These are phyloP conservation scores for Ettlia oleoabundans DNA, from an alignment of 139 green algal species.

Conservation along the genomic window DNA sequence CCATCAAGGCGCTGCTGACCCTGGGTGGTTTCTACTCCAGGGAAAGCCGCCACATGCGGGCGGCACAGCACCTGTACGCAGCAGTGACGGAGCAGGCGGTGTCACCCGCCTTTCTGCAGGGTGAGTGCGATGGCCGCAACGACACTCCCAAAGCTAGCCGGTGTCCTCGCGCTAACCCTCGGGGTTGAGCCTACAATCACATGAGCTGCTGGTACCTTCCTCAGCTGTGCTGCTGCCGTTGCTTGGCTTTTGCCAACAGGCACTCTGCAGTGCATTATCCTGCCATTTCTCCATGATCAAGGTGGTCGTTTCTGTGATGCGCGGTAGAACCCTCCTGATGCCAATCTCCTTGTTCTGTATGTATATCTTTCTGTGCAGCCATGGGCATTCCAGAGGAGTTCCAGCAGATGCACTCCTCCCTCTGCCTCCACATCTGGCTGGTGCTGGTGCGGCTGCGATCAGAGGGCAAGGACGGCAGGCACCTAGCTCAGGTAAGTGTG, in stretches of 20 bases:
- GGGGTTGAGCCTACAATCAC: too few species aligned
- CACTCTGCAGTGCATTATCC: too few species aligned
- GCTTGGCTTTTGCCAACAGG: too few species aligned
- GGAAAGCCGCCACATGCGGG: conserved; percentile 48
- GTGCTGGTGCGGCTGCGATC: conserved; percentile 59
- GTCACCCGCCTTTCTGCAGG: not conserved
- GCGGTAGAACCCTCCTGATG: too few species aligned
- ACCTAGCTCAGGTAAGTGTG: conserved; percentile 56
- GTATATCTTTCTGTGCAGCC: conserved; percentile 43
- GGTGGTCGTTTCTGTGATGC: too few species aligned
- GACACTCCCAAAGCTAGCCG: too few species aligned
- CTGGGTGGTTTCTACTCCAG: conserved; percentile 57
- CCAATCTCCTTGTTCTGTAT: too few species aligned
- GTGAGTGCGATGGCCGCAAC: too few species aligned
- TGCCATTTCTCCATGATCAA: too few species aligned
- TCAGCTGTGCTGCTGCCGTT: too few species aligned
- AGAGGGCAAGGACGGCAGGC: conserved; percentile 57
- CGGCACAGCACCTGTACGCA: conserved; percentile 11
- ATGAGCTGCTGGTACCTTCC: too few species aligned
- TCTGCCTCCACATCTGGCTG: conserved; percentile 74
- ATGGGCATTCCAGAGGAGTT: conserved; percentile 55
- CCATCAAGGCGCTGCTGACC: conserved; percentile 33
- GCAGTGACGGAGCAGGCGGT: conserved; percentile 19
- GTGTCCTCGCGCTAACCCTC: too few species aligned
- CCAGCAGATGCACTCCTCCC: conserved; percentile 52